Evolutionary conservation across 805 yeast genomes (phyloP).

Genomic region (Ascoidea asiatica): DNA sequence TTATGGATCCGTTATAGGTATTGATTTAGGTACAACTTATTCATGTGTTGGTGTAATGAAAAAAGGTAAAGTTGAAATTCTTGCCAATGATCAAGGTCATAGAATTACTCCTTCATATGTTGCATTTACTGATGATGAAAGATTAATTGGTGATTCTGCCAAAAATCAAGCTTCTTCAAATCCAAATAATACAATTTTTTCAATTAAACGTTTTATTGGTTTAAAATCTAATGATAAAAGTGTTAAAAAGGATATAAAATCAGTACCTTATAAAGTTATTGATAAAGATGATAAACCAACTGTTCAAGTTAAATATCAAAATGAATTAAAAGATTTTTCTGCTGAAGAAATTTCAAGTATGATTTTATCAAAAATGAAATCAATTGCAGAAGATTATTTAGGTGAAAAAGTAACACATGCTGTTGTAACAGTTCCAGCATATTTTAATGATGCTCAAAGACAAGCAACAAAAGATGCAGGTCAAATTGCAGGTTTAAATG

Average conservation of each 20-base stretch:
- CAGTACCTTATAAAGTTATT: slow-evolving; percentile 61
- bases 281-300: slow-evolving; percentile 73
- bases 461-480: slow-evolving; percentile 94
- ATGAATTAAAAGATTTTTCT: slow-evolving; percentile 65
- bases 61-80: slow-evolving; percentile 79
- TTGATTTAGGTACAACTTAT: slow-evolving; percentile 95
- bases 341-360: slow-evolving; percentile 92
- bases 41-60: slow-evolving; percentile 90
- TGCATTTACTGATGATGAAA: slow-evolving; percentile 83
- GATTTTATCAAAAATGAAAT: slow-evolving; percentile 86
- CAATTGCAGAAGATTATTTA: slow-evolving; percentile 81
- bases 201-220: slow-evolving; percentile 86
- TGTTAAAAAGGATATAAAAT: slow-evolving; percentile 73
- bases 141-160: slow-evolving; percentile 93
- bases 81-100: slow-evolving; percentile 95
- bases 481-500: slow-evolving; percentile 80
- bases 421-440: slow-evolving; percentile 87
- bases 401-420: slow-evolving; percentile 81
- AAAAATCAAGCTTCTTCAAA: slow-evolving; percentile 90
- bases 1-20: slow-evolving; percentile 68
- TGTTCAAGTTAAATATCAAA: slow-evolving; percentile 61
- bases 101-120: slow-evolving; percentile 94
- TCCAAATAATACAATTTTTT: slow-evolving; percentile 77
- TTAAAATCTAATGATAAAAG: slow-evolving; percentile 63
- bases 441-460: slow-evolving; percentile 88